These are phyloP conservation scores for Nicotiana undulata DNA, from an alignment of 257 asterid genomes.

Conservation along the genomic window DNA sequence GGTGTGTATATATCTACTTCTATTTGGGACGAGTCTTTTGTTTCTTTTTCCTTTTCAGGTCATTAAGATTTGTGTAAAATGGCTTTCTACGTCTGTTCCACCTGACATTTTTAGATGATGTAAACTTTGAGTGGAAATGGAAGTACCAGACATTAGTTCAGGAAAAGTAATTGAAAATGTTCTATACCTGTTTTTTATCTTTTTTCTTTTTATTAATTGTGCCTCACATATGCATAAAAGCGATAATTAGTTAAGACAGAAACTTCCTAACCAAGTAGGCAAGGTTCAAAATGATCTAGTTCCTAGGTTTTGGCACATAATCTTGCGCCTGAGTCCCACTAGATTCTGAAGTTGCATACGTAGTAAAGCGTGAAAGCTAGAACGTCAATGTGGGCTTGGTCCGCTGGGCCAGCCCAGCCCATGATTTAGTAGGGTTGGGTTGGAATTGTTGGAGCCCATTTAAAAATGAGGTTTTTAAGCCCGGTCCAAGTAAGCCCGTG, in stretches of 20 bases:
- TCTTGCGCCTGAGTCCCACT: too few relatives aligned
- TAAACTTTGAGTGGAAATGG: not conserved
- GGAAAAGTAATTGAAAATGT: not conserved
- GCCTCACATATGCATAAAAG: not conserved
- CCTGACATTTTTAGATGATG: not conserved
- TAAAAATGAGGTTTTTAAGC: too few relatives aligned
- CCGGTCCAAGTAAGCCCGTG: too few relatives aligned
- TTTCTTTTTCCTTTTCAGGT: not conserved
- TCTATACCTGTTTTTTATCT: not conserved
- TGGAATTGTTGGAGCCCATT: too few relatives aligned
- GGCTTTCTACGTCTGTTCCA: not conserved
- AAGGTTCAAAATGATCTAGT: not conserved
- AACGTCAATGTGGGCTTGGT: too few relatives aligned
- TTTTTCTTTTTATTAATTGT: not conserved
- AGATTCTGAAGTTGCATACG: too few relatives aligned
- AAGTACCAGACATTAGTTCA: not conserved
- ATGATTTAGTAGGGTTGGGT: too few relatives aligned
- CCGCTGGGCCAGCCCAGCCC: too few relatives aligned
- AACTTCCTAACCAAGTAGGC: not conserved
- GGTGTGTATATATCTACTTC: not conserved
- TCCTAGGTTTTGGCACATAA: too few relatives aligned
- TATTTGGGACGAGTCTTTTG: not conserved
- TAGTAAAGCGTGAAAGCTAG: too few relatives aligned
- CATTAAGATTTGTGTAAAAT: not conserved
- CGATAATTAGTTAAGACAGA: not conserved